Evolutionary conservation across 2,329 filamentous ascomycete species (phyloP).

Genomic region (Aspergillus felis): DNA sequence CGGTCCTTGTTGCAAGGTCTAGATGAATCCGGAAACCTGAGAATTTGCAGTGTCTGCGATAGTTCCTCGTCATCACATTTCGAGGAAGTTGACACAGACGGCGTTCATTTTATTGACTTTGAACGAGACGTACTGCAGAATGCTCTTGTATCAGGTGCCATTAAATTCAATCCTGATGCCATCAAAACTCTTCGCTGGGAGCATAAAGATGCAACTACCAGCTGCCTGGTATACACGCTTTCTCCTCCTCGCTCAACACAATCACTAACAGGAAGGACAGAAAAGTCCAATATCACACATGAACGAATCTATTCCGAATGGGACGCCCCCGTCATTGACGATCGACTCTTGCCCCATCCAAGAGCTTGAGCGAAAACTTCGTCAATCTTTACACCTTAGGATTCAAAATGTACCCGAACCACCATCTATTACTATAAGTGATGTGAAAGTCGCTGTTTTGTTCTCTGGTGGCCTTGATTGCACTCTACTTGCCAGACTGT

Average conservation of each 20-base stretch:
- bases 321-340: conserved; percentile 24
- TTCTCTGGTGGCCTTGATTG: conserved; percentile 96
- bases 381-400: conserved; percentile 60
- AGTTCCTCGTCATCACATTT: conserved; percentile 51
- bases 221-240: conserved; percentile 23
- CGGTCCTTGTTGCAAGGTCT: conserved; percentile 67
- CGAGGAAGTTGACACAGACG: conserved; percentile 79
- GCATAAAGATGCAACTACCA: conserved; percentile 11
- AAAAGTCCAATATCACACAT: conserved; percentile 43
- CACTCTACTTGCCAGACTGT: conserved; percentile 75
- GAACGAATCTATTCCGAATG: conserved; percentile 37
- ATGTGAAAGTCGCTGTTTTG: conserved; percentile 64
- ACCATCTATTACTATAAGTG: conserved; percentile 30
- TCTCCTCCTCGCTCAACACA: background rate
- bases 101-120: conserved; percentile 68
- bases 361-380: conserved; percentile 53
- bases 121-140: conserved; percentile 13
- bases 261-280: conserved; percentile 20
- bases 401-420: conserved; percentile 63
- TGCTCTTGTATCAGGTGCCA: background rate
- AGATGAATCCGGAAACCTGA: conserved; percentile 49
- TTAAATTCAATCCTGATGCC: conserved; percentile 12
- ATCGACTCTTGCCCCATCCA: conserved; percentile 50
- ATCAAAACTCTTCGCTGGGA: conserved; percentile 29
- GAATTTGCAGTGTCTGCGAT: conserved; percentile 69